Base-by-base conservation (phyloP, 768 basidiomycete species). In the Boletus tylopilopsis region DNA sequence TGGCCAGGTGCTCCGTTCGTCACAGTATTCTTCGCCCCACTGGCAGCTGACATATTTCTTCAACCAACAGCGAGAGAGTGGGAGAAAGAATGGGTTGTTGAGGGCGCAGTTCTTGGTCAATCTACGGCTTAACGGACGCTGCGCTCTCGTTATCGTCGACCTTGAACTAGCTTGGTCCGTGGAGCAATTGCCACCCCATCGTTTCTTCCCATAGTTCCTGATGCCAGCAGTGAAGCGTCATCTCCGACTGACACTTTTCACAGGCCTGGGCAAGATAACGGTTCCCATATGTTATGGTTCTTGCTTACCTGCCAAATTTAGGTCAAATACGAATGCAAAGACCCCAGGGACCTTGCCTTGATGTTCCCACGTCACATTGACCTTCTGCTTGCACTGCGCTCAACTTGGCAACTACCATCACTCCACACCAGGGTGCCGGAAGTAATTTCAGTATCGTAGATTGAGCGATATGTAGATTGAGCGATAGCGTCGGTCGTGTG, bases 131-230 rank as follows among this genome's bases (percentile, higher is more conserved):
- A 35, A 51, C 38, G 25, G 44, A 41, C 38, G 9, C 19, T 8
- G 3, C 16, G 3, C 13, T 33, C 9, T 15, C 43, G 37, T 50
- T 50, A 50, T 50, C 48, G 13, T 32, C 16, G 19, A 15, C 32
- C 21, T 34, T 27, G 23, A 29, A 25, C 33, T 21, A 12, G 11
- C 16, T 6, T 19, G 13, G 38, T 10, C 15, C 5, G 42, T 25
- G 32, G 30, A 22, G 23, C 37, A 11, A 7, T 3, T 10, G n/a
- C n/a, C n/a, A 10, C 8, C 34, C 41, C 19, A 24, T 11, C 36
- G 30, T 50, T 18, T 38, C 23, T 30, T 43, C 18, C 18, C 35
- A 45, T 50, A 18, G 43, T 45, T 22, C 50, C 50, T 50, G 37
- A 22, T 21, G 4, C 32, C 37, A 5, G 27, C 22, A 30, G 33